Conservation (phyloP, 768 basidiomycete species). For the Lanmaoa rubissima region DNA sequence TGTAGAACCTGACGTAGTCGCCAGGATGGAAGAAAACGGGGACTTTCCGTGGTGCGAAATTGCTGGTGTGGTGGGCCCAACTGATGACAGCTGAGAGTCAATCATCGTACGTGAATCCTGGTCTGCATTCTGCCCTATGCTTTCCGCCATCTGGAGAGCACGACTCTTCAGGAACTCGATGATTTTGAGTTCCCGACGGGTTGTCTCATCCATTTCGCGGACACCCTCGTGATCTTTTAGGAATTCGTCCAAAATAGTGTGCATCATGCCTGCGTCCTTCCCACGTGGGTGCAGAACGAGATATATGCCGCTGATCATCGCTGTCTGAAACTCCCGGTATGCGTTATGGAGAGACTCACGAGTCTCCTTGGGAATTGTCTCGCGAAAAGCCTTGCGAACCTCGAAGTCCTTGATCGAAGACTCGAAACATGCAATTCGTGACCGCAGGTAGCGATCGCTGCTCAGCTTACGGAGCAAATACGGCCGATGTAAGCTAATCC, state of each 20-base stretch:
- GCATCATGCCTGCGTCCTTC: slow-evolving; percentile 67
- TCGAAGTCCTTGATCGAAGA: slow-evolving; percentile 86
- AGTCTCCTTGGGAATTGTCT: slow-evolving; percentile 58
- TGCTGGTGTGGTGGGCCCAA: slow-evolving; percentile 7
- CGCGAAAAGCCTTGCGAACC: slow-evolving; percentile 68
- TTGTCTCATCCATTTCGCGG: slow-evolving; percentile 78
- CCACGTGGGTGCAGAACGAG: slow-evolving; percentile 78
- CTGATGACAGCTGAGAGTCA: slow-evolving; percentile 38
- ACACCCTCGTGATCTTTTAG: slow-evolving; percentile 52
- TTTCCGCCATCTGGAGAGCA: slow-evolving; percentile 51
- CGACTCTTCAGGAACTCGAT: slow-evolving; percentile 79
- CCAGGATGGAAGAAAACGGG: slow-evolving; percentile 23
- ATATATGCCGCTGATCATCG: slow-evolving; percentile 88
- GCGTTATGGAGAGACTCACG: slow-evolving; percentile 74
- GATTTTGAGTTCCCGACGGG: slow-evolving; percentile 76
- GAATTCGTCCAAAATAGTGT: slow-evolving; percentile 75
- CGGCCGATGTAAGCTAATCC: slow-evolving; percentile 82
- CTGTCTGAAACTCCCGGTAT: slow-evolving; percentile 84
- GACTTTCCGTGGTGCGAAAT: slow-evolving; percentile 17
- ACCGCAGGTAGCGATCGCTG: slow-evolving; percentile 78
- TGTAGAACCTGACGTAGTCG: slow-evolving; percentile 18
- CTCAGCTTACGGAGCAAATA: slow-evolving; percentile 75
- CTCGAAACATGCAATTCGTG: slow-evolving; percentile 85
- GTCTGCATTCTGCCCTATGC: slow-evolving; percentile 22
- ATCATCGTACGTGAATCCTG: slow-evolving; percentile 9